Evolutionary conservation across 2,329 filamentous ascomycete genomes (phyloP), one percentile per base, ranked within the genome.

Genomic region (Fusarium illudens): DNA sequence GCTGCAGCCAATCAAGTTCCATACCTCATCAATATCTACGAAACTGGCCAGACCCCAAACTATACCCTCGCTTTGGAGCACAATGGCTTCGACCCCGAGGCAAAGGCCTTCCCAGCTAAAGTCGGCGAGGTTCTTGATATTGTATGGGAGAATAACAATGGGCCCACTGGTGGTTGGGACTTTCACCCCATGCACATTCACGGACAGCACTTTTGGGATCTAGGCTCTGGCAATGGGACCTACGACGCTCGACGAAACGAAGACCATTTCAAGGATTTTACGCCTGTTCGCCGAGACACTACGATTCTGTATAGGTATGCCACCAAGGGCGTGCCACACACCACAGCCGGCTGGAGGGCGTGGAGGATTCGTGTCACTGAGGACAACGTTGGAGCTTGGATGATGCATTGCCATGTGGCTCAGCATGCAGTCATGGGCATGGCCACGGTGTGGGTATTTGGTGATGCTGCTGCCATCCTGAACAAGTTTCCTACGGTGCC

Each of bases 371-470:
- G 79, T 5, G 73, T 84, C 1, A 68, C 62, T 0, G 53, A 68
- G 10, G 74, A 79, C 2, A 78, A 85, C 4, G 83, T 89, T 0
- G 87, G 87, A 0, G 85, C 86, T 4, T 89, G 86, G 86, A 85
- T 89, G 85, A 78, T 89, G 65, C 87, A 89, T 73, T 89, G 87
- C 65, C 87, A 89, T 72, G 82, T 85, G 15, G 65, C 86, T 51
- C 82, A 84, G 56, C 87, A 89, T 72, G 86, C 87, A 81, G 76
- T 86, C 17, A 88, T 88, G 85, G 84, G 72, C 70, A 76, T 78
- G 81, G 55, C 68, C 32, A 73, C 58, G 12, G 65, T 75, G 15
- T 71, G 68, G 71, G 59, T 73, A 6, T 71, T 73, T 65, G 75
- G 75, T 6, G 66, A 75, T 44, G 67, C 65, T 4, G 51, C 59